Base-by-base conservation (phyloP, 768 basidiomycete species). In the Auricularia auricula-judae region DNA sequence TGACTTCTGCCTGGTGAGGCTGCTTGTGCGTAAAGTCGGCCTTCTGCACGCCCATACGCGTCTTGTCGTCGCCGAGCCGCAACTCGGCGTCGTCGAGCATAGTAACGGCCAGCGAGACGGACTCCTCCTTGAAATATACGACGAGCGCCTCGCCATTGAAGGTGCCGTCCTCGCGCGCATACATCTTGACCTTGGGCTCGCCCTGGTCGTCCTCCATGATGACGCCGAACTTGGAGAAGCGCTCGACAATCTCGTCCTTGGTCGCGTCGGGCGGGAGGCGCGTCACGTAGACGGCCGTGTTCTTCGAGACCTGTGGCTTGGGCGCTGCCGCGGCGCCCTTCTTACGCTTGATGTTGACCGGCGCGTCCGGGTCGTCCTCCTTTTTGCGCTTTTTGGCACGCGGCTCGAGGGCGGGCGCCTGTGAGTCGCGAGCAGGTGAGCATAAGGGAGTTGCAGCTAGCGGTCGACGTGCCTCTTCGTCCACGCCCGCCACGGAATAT, bases 101-200 rank as follows among this genome's bases (percentile, higher is more conserved):
- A 68, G 81, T 88, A 66, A 91, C 71, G 8, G 95, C 96, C 63
- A 98, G 79, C 3, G 78, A 75, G 21, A 98, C 97, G n/a, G 89
- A 92, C 66, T 93, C 95, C 73, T 96, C 93, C 74, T 97, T 97
- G 81, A 98, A 96, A 75, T 91, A 99, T 39, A 98, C 93, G 65
- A 99, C 87, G 68, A 98, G 76, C 2, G 94, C 96, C 68, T 98
- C 96, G 44, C 97, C 96, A 69, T 84, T 97, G 75, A 98, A 97
- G 33, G 82, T 72, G 39, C 95, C 94, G 66, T 91, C 84, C 4
- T 91, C 92, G 65, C 84, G 85, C 58, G 90, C 89, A 74, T 99
- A 99, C 79, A 98, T 81, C 79, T 99, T 99, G 73, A 98, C 83
- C 72, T 95, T 92, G n/a, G 88, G 87, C 65, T 91, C 84, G 2